Conservation (phyloP, 2,329 filamentous ascomycete species). For the Cladosporium colombiae region DNA sequence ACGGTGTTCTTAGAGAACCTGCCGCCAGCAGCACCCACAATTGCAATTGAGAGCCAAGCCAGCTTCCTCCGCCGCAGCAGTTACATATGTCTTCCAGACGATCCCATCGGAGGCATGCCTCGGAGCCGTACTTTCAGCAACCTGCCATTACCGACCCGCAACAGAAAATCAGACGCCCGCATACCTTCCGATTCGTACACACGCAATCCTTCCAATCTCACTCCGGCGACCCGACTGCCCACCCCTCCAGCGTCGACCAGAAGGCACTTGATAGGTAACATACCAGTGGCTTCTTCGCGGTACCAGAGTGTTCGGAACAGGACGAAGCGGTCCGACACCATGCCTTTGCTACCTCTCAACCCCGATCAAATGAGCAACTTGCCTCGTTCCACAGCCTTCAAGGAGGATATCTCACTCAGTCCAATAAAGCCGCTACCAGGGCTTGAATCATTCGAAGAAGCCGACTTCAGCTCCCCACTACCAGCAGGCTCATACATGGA, state of each 20-base stretch:
- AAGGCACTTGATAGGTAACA: constrained; percentile 30
- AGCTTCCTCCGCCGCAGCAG: constrained; percentile 30
- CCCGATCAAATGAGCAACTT: constrained; percentile 21
- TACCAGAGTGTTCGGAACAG: constrained; percentile 23
- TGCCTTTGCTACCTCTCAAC: constrained; percentile 33
- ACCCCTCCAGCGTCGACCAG: constrained; percentile 29
- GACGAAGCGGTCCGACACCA: constrained; percentile 37
- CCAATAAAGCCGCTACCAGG: constrained; percentile 30
- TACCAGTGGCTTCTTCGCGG: constrained; percentile 23
- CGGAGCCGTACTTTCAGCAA: constrained; percentile 41
- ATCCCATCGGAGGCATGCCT: constrained; percentile 37
- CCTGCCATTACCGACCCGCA: constrained; percentile 34
- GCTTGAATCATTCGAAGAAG: constrained; percentile 25
- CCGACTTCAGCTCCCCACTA: constrained; percentile 19
- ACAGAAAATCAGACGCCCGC: constrained; percentile 29
- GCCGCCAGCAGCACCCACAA: constrained; percentile 16
- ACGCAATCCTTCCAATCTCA: constrained; percentile 20
- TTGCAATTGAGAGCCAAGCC: constrained; percentile 21
- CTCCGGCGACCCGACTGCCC: constrained; percentile 28
- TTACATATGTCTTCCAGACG: constrained; percentile 37
- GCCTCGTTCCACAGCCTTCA: constrained; percentile 33
- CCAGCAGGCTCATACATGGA: constrained; percentile 25
- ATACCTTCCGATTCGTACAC: constrained; percentile 27
- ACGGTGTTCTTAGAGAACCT: neutral
- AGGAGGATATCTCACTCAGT: constrained; percentile 38